Evolutionary conservation across 2,329 filamentous ascomycete species (phyloP).

Genomic region (Diplodia intermedia): DNA sequence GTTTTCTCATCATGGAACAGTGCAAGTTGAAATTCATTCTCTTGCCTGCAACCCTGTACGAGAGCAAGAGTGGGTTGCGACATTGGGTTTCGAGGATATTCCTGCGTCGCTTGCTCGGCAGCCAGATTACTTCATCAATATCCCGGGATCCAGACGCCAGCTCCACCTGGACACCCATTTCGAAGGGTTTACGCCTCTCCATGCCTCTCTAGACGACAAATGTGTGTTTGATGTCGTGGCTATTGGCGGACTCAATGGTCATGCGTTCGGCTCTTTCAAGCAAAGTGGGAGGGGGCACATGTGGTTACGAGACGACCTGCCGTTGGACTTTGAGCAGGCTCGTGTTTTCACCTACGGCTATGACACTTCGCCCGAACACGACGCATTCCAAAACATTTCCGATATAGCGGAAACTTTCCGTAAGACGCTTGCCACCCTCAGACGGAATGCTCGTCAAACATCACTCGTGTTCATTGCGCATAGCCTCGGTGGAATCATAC

Average conservation of each 20-base stretch:
- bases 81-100: neutral
- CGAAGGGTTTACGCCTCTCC: neutral
- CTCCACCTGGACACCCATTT: neutral
- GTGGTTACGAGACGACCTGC: neutral
- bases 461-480: neutral
- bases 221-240: neutral
- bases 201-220: neutral
- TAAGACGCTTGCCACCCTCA: neutral
- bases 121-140: neutral
- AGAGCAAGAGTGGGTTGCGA: neutral
- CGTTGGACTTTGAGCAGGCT: neutral
- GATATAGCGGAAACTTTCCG: neutral
- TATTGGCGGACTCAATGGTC: neutral
- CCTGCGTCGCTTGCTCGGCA: neutral
- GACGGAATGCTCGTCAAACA: neutral
- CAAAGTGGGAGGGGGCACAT: neutral
- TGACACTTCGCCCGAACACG: neutral
- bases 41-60: neutral
- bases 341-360: neutral
- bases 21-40: neutral
- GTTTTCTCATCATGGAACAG: neutral
- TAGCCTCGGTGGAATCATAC: neutral
- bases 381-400: neutral
- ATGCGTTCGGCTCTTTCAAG: slow-evolving; percentile 3
- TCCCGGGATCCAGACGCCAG: neutral